Evolutionary conservation across 2,329 filamentous ascomycete genomes (phyloP), one percentile per base, ranked within the genome.

Genomic region (Eutypella sp.): DNA sequence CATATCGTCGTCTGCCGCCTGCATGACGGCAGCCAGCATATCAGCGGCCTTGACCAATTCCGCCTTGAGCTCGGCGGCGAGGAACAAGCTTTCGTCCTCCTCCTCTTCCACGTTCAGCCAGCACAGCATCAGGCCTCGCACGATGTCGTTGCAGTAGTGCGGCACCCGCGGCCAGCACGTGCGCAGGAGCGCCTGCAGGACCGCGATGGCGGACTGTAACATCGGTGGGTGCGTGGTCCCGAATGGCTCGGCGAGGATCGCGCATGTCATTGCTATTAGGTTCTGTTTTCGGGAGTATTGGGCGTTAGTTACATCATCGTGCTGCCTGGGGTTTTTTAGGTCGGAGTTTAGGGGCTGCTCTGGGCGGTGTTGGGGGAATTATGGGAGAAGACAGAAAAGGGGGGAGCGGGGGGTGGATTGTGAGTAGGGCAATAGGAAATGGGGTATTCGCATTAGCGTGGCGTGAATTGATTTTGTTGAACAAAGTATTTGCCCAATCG

Each of bases 131-230:
- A 89, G 52, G 0, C 78, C 80, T 53, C 77, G 78, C 39, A 89
- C 62, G 5, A 92, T 67, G 48, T 86, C 81, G 4, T 76, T 79
- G 23, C 79, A 70, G 69, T 87, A 83, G 24, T 69, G 67, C 42
- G 70, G 60, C 4, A 95, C 68, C 4, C 89, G 74, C 10, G 87
- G 85, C 82, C 89, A 90, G 47, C 79, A 81, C 48, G 76, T 82
- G 11, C 74, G 54, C 10, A 95, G 67, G 13, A 85, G 67, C 1
- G 69, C 67, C 43, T 81, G 74, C 19, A 89, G 56, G 1, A 81
- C 73, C 16, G 69, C 61, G 3, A 75, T 63, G 1, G 81, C 75
- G 0, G 76, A 70, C 1, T 73, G 44, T 2, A 89, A 65, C 2
- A 84, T 67, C 0, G 72, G 66, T 1, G 76, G 69, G 50, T 78